A percentile compares a stretch with the other conserved stretches of the same genome.
phyloP scores from a whole-genome alignment of 1,284 basidiomycete species.

The Wallemia ichthyophaga region DNA sequence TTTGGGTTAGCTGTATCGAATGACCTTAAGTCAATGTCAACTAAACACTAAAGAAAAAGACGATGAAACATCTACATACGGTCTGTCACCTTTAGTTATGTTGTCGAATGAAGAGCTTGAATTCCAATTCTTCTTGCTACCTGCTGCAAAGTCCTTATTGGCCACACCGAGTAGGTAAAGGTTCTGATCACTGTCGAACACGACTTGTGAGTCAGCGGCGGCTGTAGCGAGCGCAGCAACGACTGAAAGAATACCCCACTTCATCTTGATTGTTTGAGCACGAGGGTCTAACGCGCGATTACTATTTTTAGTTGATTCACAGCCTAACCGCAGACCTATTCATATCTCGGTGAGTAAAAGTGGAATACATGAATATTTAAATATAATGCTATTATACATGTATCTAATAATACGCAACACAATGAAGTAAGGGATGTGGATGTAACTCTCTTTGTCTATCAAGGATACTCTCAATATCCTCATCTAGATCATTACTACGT shows the following conservation, averaged over 20 bases:
- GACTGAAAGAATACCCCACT: no score
- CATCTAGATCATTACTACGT: conserved; percentile 51
- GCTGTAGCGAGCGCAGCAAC: conserved; percentile 10
- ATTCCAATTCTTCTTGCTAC: conserved; percentile 29
- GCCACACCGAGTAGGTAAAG: conserved; percentile 37
- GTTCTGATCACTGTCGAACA: conserved; percentile 37
- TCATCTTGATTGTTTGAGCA: no score
- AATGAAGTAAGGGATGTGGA: conserved; percentile 72
- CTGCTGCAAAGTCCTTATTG: conserved; percentile 41
- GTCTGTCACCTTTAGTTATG: neutral
- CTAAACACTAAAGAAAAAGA: neutral
- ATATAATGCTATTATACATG: no score
- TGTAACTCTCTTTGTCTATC: conserved; percentile 56
- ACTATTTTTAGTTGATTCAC: no score
- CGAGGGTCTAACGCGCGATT: no score
- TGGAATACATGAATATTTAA: no score
- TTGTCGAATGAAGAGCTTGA: neutral
- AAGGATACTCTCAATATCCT: conserved; percentile 63
- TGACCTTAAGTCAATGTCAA: neutral
- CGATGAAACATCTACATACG: neutral
- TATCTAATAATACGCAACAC: conserved; percentile 55
- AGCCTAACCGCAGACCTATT: no score
- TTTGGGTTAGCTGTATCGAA: neutral
- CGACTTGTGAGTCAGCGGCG: conserved; percentile 26
- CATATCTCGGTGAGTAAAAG: no score